These are phyloP conservation scores for Serendipita sp. DNA, from an alignment of 1,284 basidiomycete genomes.

Conservation along the genomic window DNA sequence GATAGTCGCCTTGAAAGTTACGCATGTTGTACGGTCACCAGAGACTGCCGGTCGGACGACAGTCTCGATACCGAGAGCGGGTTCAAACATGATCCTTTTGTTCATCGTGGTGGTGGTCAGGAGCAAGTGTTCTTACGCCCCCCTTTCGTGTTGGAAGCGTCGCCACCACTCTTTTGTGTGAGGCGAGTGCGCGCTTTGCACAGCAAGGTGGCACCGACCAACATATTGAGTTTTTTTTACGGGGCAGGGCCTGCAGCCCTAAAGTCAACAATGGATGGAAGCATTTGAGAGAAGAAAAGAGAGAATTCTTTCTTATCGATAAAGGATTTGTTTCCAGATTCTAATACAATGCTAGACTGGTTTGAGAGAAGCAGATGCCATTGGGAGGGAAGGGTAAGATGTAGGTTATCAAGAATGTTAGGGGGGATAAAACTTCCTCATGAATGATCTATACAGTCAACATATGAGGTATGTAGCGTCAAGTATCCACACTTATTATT, in stretches of 20 bases:
- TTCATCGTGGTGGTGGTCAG: not conserved
- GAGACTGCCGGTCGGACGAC: not conserved
- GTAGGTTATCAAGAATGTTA: not conserved
- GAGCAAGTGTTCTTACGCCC: not conserved
- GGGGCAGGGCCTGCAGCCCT: not conserved
- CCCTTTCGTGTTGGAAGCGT: no score
- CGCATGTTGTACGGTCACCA: not conserved
- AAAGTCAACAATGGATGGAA: not conserved
- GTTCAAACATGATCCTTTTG: not conserved
- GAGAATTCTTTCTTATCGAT: not conserved
- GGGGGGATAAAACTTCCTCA: not conserved
- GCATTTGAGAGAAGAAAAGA: not conserved
- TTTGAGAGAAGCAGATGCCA: not conserved
- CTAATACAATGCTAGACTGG: slow-evolving; percentile 1
- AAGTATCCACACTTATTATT: slow-evolving; percentile 5
- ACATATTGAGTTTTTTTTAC: not conserved
- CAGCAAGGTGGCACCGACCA: not conserved
- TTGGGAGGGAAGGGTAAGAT: not conserved
- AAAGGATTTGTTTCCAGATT: not conserved
- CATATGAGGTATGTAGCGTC: no score
- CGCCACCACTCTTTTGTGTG: no score
- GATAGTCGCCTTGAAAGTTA: not conserved
- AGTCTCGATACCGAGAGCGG: not conserved
- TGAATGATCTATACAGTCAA: no score
- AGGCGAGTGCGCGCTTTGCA: no score